Percentiles rank a stretch among this genome's conserved stretches.
Evolutionary conservation across 192 early-diverging fungal genomes (phyloP).

Genomic region (Gryganskiella cystojenkinii): DNA sequence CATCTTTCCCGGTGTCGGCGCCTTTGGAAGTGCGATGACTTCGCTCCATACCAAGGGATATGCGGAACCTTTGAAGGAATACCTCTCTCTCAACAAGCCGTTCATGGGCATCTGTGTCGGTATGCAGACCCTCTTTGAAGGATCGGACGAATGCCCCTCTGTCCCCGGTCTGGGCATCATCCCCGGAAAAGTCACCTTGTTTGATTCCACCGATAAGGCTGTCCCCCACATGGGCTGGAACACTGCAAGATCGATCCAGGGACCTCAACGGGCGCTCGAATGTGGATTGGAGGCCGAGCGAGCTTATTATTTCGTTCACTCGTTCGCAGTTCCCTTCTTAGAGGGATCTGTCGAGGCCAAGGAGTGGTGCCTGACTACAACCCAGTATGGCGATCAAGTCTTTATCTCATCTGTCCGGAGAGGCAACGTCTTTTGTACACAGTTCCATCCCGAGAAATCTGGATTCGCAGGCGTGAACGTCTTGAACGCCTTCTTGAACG

Average conservation of each 20-base stretch:
- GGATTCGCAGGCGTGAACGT: conserved; percentile 89
- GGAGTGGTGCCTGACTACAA: conserved; percentile 84
- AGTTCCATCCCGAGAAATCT: conserved; percentile 99
- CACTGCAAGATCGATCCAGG: conserved; percentile 60
- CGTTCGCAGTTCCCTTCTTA: conserved; percentile 82
- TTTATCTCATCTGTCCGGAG: conserved; percentile 87
- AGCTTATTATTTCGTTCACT: conserved; percentile 99
- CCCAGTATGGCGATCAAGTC: conserved; percentile 88
- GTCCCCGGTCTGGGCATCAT: conserved; percentile 89
- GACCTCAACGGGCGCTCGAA: conserved; percentile 9
- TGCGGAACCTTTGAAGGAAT: conserved; percentile 82
- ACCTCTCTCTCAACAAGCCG: conserved; percentile 86
- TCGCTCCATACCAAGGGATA: conserved; percentile 80
- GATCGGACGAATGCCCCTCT: conserved; percentile 88
- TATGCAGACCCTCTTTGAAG: conserved; percentile 94
- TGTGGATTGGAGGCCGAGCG: conserved; percentile 42
- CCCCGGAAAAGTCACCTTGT: conserved; percentile 72
- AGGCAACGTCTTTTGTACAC: conserved; percentile 94
- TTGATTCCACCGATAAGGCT: conserved; percentile 76
- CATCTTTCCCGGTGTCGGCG: conserved; percentile 99
- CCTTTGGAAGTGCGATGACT: conserved; percentile 93
- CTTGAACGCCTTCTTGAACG: conserved; percentile 82
- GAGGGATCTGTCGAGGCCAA: conserved; percentile 53
- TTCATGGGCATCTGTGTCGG: conserved; percentile 99
- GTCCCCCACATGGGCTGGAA: conserved; percentile 99